These are phyloP conservation scores for Colletotrichum sp. DNA, from an alignment of 2,329 filamentous ascomycete species.

Conservation along the genomic window DNA sequence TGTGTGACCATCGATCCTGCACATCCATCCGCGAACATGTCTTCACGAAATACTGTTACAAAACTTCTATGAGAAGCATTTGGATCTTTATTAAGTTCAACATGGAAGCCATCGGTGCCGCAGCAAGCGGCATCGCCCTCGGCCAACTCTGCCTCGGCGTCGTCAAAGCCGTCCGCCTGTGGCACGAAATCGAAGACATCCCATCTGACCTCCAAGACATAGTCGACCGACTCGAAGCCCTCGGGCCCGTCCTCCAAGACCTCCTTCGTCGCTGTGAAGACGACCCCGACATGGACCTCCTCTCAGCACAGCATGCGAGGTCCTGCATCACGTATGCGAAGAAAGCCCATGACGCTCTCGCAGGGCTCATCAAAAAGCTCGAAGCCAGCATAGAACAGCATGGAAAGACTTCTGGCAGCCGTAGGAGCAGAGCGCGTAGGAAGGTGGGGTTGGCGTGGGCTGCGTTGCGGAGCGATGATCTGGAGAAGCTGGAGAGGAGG, in stretches of 20 bases:
- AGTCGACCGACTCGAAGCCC: background rate
- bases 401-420: background rate
- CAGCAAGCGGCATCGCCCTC: background rate
- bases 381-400: background rate
- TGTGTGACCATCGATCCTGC: background rate
- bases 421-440: background rate
- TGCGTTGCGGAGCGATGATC: background rate
- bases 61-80: background rate
- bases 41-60: background rate
- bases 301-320: background rate
- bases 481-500: background rate
- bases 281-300: background rate
- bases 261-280: background rate
- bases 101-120: background rate
- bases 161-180: background rate
- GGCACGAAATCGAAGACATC: background rate
- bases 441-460: background rate
- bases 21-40: background rate
- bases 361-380: background rate
- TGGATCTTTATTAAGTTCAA: accelerated
- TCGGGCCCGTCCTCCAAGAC: background rate
- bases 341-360: background rate
- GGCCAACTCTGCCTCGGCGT: background rate
- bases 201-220: background rate
- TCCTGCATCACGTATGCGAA: background rate